phyloP scores from a whole-genome alignment of 768 basidiomycete genomes.

The Pseudohyphozyma bogoriensis region DNA sequence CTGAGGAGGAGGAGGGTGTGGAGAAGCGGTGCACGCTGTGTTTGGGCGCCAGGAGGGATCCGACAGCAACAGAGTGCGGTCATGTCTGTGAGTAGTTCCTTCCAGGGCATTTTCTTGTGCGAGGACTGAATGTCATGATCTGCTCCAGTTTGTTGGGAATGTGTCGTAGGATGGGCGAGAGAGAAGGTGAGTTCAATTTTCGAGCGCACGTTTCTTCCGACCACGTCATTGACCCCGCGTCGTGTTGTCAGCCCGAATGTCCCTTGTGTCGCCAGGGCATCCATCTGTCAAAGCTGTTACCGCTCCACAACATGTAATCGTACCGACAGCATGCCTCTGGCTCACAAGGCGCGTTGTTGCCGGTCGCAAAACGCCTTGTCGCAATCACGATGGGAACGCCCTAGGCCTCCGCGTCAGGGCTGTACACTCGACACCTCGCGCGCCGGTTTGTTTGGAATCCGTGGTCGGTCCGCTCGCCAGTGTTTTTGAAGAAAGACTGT shows the following conservation, averaged over 20 bases:
- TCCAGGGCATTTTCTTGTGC: no score
- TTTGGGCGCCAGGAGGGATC: constrained; percentile 28
- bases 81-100: constrained; percentile 27
- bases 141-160: constrained; percentile 31
- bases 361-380: no score
- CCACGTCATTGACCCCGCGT: not conserved
- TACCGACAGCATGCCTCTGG: not conserved
- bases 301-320: constrained; percentile 22
- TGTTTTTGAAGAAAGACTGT: no score
- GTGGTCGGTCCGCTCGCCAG: no score
- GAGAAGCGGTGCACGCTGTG: constrained; percentile 31
- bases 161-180: constrained; percentile 33
- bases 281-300: constrained; percentile 21
- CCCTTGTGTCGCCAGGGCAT: constrained; percentile 28
- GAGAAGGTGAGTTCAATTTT: constrained; percentile 26
- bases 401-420: no score
- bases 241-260: constrained; percentile 21
- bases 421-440: no score
- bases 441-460: no score
- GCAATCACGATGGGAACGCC: no score
- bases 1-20: constrained; percentile 16
- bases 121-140: not conserved
- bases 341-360: no score
- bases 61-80: constrained; percentile 33
- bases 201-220: not conserved